A percentile compares a stretch with the other conserved stretches of the same genome.
Evolutionary conservation across 192 early-diverging fungal species (phyloP).

Genomic region (Geranomyces variabilis): DNA sequence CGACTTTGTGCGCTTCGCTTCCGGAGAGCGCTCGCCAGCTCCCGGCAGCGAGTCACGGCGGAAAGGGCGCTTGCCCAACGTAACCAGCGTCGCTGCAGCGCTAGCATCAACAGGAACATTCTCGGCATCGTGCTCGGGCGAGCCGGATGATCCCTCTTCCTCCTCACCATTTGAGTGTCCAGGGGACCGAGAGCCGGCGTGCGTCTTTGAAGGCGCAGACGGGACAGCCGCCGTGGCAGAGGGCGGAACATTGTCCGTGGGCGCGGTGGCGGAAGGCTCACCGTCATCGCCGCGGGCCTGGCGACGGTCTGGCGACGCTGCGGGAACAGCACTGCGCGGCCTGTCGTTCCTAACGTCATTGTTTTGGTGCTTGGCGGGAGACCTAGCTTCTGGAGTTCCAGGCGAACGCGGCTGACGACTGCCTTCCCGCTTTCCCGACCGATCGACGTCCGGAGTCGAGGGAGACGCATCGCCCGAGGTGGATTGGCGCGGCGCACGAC

Average conservation of each 20-base stretch:
- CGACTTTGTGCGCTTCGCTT: not conserved
- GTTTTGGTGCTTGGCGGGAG: no score
- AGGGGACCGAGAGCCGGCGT: not conserved
- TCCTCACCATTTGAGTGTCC: not conserved
- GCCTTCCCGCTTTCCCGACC: not conserved
- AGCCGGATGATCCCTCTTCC: not conserved
- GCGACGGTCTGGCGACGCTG: no score
- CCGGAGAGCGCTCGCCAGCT: not conserved
- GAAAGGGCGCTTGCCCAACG: slow-evolving; percentile 7
- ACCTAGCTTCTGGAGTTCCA: no score
- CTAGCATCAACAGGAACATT: not conserved
- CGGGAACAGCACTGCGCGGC: no score
- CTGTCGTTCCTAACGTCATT: no score
- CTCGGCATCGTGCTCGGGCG: slow-evolving; percentile 3
- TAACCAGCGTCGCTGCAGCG: not conserved
- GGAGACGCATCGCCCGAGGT: not conserved
- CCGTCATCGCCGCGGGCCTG: no score
- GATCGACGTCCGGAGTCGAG: not conserved
- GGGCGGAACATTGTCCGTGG: no score
- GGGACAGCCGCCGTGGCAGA: not conserved
- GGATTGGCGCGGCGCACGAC: not conserved
- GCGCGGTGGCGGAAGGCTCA: no score
- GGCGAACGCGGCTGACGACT: no score
- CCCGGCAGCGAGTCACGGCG: slow-evolving; percentile 5
- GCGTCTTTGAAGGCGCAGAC: not conserved